phyloP scores from a whole-genome alignment of 2,329 filamentous ascomycete species.

The Claviceps humidiphila region DNA sequence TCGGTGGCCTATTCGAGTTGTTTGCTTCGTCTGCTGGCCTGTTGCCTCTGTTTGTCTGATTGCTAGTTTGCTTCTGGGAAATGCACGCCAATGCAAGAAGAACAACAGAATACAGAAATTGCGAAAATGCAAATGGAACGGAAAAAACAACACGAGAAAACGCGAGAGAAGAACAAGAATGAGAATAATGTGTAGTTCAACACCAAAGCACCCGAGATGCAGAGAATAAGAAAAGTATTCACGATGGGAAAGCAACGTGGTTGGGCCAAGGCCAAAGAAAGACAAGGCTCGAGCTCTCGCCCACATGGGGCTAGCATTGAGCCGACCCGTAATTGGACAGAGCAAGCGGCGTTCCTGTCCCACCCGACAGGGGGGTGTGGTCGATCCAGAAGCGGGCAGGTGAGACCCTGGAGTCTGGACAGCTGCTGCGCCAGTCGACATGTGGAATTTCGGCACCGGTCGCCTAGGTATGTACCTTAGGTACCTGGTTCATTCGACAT shows the following conservation, averaged over 20 bases:
- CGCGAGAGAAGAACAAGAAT: background rate
- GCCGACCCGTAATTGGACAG: background rate
- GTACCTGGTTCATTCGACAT: too few relatives aligned
- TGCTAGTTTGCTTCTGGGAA: background rate
- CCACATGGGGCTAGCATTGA: background rate
- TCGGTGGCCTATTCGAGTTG: background rate
- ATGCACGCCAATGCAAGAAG: slow-evolving; percentile 1
- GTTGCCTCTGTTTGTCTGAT: background rate
- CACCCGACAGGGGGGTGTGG: background rate
- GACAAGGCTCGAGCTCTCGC: background rate
- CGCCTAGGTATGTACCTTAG: too few relatives aligned
- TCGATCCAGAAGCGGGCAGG: background rate
- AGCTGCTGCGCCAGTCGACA: too few relatives aligned
- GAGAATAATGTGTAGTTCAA: background rate
- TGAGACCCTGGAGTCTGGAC: background rate
- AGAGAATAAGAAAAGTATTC: background rate
- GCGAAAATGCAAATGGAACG: background rate
- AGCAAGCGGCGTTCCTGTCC: background rate
- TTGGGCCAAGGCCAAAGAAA: background rate
- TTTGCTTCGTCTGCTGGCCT: background rate
- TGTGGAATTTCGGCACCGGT: background rate
- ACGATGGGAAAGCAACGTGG: background rate
- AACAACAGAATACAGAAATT: background rate
- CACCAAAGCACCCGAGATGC: background rate
- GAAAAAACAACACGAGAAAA: background rate